Percentiles rank a stretch among this genome's conserved stretches.
These are phyloP conservation scores for Eurotiales sp. DNA, from an alignment of 2,329 filamentous ascomycete genomes.

Conservation along the genomic window DNA sequence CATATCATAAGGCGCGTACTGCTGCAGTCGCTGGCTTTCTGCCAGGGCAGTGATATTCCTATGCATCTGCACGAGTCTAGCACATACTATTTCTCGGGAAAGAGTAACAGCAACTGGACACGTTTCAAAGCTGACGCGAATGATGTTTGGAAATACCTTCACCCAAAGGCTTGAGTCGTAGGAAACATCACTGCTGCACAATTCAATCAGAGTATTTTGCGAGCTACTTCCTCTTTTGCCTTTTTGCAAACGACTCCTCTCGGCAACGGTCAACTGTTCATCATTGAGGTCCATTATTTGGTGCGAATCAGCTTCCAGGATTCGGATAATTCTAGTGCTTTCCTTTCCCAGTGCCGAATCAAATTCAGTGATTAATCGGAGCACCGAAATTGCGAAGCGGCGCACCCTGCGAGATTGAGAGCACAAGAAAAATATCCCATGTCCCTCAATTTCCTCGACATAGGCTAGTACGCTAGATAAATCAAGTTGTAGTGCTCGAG, in stretches of 20 bases:
- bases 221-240: conserved; percentile 81
- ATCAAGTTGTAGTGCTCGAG: conserved; percentile 73
- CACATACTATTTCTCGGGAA: conserved; percentile 87
- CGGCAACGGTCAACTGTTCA: conserved; percentile 75
- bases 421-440: conserved; percentile 94
- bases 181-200: conserved; percentile 91
- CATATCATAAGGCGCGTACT: conserved; percentile 32
- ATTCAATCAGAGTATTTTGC: conserved; percentile 81
- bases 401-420: conserved; percentile 90
- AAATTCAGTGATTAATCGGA: conserved; percentile 89
- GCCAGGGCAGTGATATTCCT: conserved; percentile 74
- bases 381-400: conserved; percentile 84
- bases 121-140: conserved; percentile 82
- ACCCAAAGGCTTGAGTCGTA: conserved; percentile 97
- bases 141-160: conserved; percentile 94
- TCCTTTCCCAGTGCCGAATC: conserved; percentile 82
- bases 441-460: conserved; percentile 94
- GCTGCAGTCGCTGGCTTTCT: conserved; percentile 61
- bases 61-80: conserved; percentile 89
- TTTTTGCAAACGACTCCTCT: conserved; percentile 85
- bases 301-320: conserved; percentile 84
- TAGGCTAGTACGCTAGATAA: conserved; percentile 85
- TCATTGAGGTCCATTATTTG: conserved; percentile 91
- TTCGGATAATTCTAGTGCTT: conserved; percentile 78
- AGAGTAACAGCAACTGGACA: conserved; percentile 90